phyloP scores from a whole-genome alignment of 805 yeast species.

The Starmerella tilneyi region DNA sequence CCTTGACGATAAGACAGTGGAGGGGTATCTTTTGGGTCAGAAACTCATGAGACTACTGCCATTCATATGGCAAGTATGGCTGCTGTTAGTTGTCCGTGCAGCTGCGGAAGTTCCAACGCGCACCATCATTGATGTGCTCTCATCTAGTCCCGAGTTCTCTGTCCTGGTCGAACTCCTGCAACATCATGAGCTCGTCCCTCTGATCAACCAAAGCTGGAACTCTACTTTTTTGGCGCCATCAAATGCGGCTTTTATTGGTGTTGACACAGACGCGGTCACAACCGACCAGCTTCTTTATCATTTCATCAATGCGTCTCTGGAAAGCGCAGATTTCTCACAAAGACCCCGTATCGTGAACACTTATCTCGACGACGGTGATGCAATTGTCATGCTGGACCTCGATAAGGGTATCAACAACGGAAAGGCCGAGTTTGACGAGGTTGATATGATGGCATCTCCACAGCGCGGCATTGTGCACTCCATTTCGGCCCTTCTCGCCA shows the following conservation, averaged over 20 bases:
- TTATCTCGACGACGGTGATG: slow-evolving; percentile 19
- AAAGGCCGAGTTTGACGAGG: slow-evolving; percentile 20
- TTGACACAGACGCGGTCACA: slow-evolving; percentile 15
- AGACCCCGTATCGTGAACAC: slow-evolving; percentile 11
- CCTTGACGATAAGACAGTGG: no score
- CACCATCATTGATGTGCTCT: slow-evolving; percentile 52
- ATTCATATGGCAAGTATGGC: background rate
- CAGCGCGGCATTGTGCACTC: slow-evolving; percentile 27
- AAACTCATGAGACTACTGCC: background rate
- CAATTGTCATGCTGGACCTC: slow-evolving; percentile 16
- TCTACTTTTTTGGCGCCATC: slow-evolving; percentile 70
- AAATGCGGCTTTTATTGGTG: slow-evolving; percentile 56
- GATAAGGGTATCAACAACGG: slow-evolving; percentile 19
- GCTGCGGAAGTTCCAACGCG: slow-evolving; percentile 20
- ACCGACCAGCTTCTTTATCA: slow-evolving; percentile 28
- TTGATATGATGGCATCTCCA: slow-evolving; percentile 23
- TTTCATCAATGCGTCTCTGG: slow-evolving; percentile 27
- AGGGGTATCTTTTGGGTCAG: background rate
- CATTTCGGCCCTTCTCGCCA: slow-evolving; percentile 15
- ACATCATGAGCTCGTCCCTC: slow-evolving; percentile 50
- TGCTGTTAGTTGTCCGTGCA: slow-evolving; percentile 5
- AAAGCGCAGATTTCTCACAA: slow-evolving; percentile 10
- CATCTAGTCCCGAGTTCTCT: slow-evolving; percentile 57
- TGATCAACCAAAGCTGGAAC: slow-evolving; percentile 48
- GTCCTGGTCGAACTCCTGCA: slow-evolving; percentile 53